These are phyloP conservation scores for Trichoderma sp. DNA, from an alignment of 2,329 filamentous ascomycete species.

Conservation along the genomic window DNA sequence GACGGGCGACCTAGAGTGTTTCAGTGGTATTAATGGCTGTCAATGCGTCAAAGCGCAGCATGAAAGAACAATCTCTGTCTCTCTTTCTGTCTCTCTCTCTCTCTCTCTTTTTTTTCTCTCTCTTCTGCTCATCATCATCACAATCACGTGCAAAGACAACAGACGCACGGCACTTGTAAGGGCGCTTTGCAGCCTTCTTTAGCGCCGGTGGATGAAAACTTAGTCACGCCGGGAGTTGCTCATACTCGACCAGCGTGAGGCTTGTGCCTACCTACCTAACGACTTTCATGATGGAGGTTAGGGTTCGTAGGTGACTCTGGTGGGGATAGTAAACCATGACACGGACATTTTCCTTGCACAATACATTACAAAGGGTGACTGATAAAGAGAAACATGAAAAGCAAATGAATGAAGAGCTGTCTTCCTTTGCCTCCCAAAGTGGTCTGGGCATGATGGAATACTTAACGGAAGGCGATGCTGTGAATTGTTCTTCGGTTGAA, in stretches of 20 bases:
- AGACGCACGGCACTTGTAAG: background rate
- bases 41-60: background rate
- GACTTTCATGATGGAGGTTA: background rate
- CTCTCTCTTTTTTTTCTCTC: too few species aligned
- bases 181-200: background rate
- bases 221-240: background rate
- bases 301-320: background rate
- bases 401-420: background rate
- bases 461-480: background rate
- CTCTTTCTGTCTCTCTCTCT: background rate
- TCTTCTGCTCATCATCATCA: background rate
- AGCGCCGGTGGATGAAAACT: background rate
- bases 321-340: background rate
- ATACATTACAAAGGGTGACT: background rate
- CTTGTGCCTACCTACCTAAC: background rate
- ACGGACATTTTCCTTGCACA: background rate
- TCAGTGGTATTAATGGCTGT: background rate
- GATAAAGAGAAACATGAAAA: background rate
- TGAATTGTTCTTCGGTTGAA: background rate
- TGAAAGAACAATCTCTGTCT: background rate
- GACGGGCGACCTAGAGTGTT: background rate
- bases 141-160: background rate
- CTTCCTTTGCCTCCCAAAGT: background rate
- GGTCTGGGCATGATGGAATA: background rate
- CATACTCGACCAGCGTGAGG: background rate